phyloP scores from a whole-genome alignment of 148 eudicot species.

The Vaccinium vitisidaea region DNA sequence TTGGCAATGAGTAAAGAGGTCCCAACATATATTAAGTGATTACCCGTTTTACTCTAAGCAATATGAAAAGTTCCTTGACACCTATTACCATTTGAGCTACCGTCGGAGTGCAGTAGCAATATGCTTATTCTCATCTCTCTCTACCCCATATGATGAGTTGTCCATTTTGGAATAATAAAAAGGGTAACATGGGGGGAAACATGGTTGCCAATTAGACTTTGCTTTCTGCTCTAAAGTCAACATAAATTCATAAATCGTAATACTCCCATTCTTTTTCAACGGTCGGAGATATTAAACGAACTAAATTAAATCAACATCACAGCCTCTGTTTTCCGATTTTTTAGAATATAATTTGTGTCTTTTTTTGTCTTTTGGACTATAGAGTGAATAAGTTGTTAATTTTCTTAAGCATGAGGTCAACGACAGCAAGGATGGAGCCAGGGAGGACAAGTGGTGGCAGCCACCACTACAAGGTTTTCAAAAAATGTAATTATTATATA shows the following conservation, averaged over 20 bases:
- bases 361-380: neutral
- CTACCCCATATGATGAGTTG: neutral
- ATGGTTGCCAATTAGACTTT: neutral
- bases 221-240: neutral
- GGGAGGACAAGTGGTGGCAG: too few species aligned
- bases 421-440: too few species aligned
- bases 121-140: neutral
- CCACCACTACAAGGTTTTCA: too few species aligned
- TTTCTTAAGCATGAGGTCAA: neutral
- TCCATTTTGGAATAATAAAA: neutral
- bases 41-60: too few species aligned
- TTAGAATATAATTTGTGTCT: too few species aligned
- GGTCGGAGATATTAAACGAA: neutral
- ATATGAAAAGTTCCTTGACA: too few species aligned
- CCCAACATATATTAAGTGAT: too few species aligned
- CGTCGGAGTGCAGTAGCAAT: neutral
- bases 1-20: too few species aligned
- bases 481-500: too few species aligned
- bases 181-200: neutral
- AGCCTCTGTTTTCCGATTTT: neutral
- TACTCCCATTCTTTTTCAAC: neutral
- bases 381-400: neutral
- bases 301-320: neutral
- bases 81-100: too few species aligned
- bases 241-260: neutral